These are phyloP conservation scores for Scenedesmus sp. DNA, from an alignment of 163 green algal species.

Conservation along the genomic window DNA sequence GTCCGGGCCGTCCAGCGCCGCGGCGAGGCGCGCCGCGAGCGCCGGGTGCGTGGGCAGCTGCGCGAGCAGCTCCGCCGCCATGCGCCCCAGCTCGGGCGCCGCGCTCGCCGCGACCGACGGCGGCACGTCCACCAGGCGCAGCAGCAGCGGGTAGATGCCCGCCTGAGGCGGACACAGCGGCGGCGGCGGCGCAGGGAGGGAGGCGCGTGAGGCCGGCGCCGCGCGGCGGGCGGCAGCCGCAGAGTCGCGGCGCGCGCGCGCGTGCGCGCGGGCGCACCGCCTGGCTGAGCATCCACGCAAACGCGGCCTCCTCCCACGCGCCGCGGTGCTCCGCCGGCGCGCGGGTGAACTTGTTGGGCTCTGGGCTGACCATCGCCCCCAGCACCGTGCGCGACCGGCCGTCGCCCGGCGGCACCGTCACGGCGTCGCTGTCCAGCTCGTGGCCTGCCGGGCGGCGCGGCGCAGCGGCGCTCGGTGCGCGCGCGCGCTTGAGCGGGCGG, in stretches of 20 bases:
- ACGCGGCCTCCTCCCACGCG: constrained; percentile 20
- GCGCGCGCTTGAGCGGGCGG: too few species aligned
- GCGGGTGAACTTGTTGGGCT: constrained; percentile 51
- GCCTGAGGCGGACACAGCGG: constrained; percentile 10
- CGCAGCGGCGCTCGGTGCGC: too few species aligned
- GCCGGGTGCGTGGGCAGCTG: constrained; percentile 56
- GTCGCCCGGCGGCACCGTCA: constrained; percentile 14
- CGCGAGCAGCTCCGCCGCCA: constrained; percentile 53
- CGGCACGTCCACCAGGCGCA: constrained; percentile 60
- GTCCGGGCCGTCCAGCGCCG: constrained; percentile 40
- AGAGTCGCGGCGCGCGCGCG: neutral
- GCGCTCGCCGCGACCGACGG: too few species aligned
- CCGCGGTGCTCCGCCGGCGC: constrained; percentile 37
- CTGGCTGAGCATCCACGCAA: constrained; percentile 48
- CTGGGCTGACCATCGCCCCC: constrained; percentile 12
- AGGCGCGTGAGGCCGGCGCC: too few species aligned
- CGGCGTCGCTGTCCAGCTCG: constrained; percentile 55
- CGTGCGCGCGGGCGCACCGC: constrained; percentile 28
- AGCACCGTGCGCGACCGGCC: constrained; percentile 28
- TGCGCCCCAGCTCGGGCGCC: constrained; percentile 21
- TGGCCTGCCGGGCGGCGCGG: constrained; percentile 49
- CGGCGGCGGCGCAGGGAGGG: neutral
- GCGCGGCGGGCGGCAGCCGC: too few species aligned
- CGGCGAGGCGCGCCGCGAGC: constrained; percentile 40
- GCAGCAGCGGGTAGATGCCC: constrained; percentile 50